Percentiles rank a stretch among this genome's conserved stretches.
phyloP scores from a whole-genome alignment of 495 filamentous ascomycete species.

The Chaetomium tenue region DNA sequence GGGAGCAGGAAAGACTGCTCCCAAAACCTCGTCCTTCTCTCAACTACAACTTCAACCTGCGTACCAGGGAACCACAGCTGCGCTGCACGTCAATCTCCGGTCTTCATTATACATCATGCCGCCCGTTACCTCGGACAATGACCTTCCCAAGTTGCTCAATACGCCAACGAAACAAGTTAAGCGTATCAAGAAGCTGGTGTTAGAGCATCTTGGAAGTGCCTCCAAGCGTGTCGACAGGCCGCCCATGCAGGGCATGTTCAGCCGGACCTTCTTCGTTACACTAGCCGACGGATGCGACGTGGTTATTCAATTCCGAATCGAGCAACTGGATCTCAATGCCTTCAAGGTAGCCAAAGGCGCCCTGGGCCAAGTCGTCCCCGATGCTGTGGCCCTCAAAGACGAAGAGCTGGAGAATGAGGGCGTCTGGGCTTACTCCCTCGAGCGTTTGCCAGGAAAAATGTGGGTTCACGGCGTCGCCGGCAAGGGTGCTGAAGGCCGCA shows the following conservation, averaged over 20 bases:
- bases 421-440: slow-evolving; percentile 17
- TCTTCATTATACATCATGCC: slow-evolving; percentile 14
- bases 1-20: too few species aligned
- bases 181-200: slow-evolving; percentile 11
- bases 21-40: too few species aligned
- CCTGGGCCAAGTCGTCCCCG: slow-evolving; percentile 16
- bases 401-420: slow-evolving; percentile 12
- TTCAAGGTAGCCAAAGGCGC: slow-evolving; percentile 14
- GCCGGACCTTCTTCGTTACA: slow-evolving; percentile 19
- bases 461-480: slow-evolving; percentile 12
- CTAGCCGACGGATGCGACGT: slow-evolving; percentile 14
- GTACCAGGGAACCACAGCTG: too few species aligned
- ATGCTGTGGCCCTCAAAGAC: slow-evolving; percentile 1
- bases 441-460: slow-evolving; percentile 16
- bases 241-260: slow-evolving; percentile 18
- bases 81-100: background rate
- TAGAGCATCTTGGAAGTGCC: slow-evolving; percentile 10
- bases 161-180: slow-evolving; percentile 17
- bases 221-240: slow-evolving; percentile 20
- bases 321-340: slow-evolving; percentile 17
- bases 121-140: slow-evolving; percentile 7
- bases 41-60: too few species aligned
- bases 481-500: slow-evolving; percentile 12
- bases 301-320: slow-evolving; percentile 18
- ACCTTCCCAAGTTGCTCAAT: slow-evolving; percentile 20